A percentile compares a stretch with the other conserved stretches of the same genome.
Conservation (phyloP, 2,329 filamentous ascomycete species). For the Clonostachys solani region DNA sequence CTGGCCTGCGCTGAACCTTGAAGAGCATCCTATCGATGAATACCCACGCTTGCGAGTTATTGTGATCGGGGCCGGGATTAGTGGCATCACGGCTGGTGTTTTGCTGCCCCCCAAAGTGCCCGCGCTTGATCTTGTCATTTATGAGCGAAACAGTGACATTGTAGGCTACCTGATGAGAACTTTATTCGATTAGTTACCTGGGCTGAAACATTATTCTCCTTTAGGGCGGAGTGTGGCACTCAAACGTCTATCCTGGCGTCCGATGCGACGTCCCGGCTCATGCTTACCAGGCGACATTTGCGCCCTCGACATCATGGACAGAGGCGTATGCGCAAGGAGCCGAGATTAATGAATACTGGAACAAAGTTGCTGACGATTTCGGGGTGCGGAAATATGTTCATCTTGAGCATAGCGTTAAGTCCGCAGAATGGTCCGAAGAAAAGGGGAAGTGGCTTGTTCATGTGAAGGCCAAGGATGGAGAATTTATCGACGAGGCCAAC, state of each 20-base stretch:
- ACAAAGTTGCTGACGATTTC: too few relatives aligned
- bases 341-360: constrained; percentile 38
- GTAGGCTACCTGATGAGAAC: constrained; percentile 30
- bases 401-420: too few relatives aligned
- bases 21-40: constrained; percentile 17
- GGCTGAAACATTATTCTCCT: too few relatives aligned
- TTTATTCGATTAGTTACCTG: too few relatives aligned
- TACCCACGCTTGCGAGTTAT: constrained; percentile 23
- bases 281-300: constrained; percentile 66
- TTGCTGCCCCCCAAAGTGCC: constrained; percentile 67
- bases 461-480: too few relatives aligned
- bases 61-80: constrained; percentile 28
- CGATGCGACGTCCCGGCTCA: constrained; percentile 49
- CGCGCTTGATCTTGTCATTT: constrained; percentile 58
- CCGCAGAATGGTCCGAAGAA: too few relatives aligned
- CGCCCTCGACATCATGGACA: constrained; percentile 64
- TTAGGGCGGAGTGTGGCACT: too few relatives aligned
- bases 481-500: constrained; percentile 37
- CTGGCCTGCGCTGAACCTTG: too few relatives aligned
- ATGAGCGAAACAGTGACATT: constrained; percentile 65
- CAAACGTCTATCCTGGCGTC: too few relatives aligned
- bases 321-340: constrained; percentile 62
- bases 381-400: too few relatives aligned
- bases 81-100: constrained; percentile 50
- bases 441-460: too few relatives aligned